phyloP scores from a whole-genome alignment of 345 rosid genomes.

The Crucihimalaya himalaica region DNA sequence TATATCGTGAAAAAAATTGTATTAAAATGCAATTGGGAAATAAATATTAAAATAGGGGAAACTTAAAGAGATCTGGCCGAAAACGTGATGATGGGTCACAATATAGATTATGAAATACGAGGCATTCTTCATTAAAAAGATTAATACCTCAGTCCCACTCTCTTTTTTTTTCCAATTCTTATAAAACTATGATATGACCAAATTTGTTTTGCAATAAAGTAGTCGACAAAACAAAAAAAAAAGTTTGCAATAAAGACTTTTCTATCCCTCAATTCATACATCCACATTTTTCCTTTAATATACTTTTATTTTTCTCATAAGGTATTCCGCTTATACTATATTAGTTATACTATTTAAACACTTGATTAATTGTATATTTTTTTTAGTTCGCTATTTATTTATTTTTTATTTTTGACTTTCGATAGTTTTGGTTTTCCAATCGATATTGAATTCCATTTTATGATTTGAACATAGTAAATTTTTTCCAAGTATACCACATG shows the following conservation, averaged over 20 bases:
- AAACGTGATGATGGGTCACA: conserved; percentile 29
- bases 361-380: too few relatives aligned
- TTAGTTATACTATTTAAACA: too few relatives aligned
- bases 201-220: neutral
- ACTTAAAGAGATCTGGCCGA: conserved; percentile 24
- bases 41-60: neutral
- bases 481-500: too few relatives aligned
- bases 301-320: too few relatives aligned
- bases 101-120: conserved; percentile 23
- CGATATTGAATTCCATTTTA: too few relatives aligned
- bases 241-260: neutral
- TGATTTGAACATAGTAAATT: too few relatives aligned
- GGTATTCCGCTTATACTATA: too few relatives aligned
- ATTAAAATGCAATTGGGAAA: conserved; percentile 1
- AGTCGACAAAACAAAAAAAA: too few relatives aligned
- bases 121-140: conserved; percentile 16
- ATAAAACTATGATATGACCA: neutral
- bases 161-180: neutral
- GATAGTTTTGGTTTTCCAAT: too few relatives aligned
- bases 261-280: neutral
- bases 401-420: too few relatives aligned
- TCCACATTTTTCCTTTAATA: neutral
- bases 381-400: too few relatives aligned
- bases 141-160: conserved; percentile 5
- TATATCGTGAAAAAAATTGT: neutral